These are phyloP conservation scores for Neoboletus magnificus DNA, from an alignment of 768 basidiomycete genomes.

Conservation along the genomic window DNA sequence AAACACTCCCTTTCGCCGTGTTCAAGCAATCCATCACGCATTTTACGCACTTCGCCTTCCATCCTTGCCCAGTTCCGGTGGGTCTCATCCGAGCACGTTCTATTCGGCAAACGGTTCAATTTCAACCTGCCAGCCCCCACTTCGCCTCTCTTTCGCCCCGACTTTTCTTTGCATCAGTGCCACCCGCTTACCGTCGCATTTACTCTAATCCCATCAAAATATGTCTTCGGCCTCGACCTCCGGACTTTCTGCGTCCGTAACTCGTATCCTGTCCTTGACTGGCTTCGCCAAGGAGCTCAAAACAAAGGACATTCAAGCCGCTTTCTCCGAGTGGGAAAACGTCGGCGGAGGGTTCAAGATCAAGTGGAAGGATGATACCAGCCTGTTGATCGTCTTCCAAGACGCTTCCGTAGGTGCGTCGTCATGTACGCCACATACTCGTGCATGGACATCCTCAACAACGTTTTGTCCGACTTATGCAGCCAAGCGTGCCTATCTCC, in stretches of 20 bases:
- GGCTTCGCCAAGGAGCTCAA: conserved; percentile 95
- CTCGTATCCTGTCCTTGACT: conserved; percentile 88
- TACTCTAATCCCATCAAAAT: conserved; percentile 13
- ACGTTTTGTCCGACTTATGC: neutral
- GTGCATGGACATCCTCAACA: neutral
- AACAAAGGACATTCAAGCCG: conserved; percentile 91
- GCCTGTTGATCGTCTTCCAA: conserved; percentile 89
- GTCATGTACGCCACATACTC: conserved; percentile 2
- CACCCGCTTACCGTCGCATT: conserved; percentile 1
- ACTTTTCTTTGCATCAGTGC: neutral
- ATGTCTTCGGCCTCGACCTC: conserved; percentile 70
- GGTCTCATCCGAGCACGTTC: conserved; percentile 23
- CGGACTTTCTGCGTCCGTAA: conserved; percentile 90
- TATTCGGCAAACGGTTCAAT: conserved; percentile 24
- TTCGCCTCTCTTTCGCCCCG: conserved; percentile 12
- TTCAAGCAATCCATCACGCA: conserved; percentile 3
- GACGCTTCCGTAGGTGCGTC: conserved; percentile 86
- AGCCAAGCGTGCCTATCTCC: conserved; percentile 59
- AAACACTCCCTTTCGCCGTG: conserved; percentile 26
- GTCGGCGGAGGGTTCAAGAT: conserved; percentile 94
- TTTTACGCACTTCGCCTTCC: conserved; percentile 5
- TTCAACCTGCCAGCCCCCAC: conserved; percentile 9
- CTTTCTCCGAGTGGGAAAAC: conserved; percentile 87
- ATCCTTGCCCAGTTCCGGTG: conserved; percentile 5
- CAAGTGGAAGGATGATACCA: conserved; percentile 98